Conservation (phyloP, 78 protist genomes). For the Polysphondylium violaceum region DNA sequence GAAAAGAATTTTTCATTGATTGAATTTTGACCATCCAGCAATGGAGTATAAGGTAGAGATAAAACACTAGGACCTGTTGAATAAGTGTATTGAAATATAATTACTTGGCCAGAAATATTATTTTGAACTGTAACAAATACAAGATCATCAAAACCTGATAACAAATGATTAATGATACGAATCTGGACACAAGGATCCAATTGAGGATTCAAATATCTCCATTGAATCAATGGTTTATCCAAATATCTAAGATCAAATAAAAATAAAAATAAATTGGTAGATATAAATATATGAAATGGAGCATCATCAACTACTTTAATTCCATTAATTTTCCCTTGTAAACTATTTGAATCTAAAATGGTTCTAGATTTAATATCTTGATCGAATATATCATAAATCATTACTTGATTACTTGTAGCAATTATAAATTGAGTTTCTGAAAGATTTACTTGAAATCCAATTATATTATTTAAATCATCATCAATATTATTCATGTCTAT, state of each 20-base stretch:
- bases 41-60: slow-evolving; percentile 30
- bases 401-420: neutral
- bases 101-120: slow-evolving; percentile 23
- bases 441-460: slow-evolving; percentile 1
- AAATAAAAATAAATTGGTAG: slow-evolving; percentile 12
- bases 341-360: neutral
- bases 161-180: neutral
- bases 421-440: slow-evolving; percentile 14
- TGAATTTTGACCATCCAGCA: neutral
- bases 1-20: neutral
- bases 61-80: slow-evolving; percentile 6
- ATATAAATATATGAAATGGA: slow-evolving; percentile 12
- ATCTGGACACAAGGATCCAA: neutral
- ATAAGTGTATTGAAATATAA: slow-evolving; percentile 20
- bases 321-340: slow-evolving; percentile 7
- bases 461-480: neutral
- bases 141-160: neutral
- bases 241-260: slow-evolving; percentile 13
- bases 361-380: neutral
- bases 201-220: slow-evolving; percentile 11
- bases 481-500: neutral
- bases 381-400: neutral
- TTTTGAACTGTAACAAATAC: slow-evolving; percentile 7
- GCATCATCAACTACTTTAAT: neutral
- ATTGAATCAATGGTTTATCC: slow-evolving; percentile 7